A percentile compares a stretch with the other conserved stretches of the same genome.
Conservation (phyloP, 208 protist species). For the Wallacemonas rigidus region DNA sequence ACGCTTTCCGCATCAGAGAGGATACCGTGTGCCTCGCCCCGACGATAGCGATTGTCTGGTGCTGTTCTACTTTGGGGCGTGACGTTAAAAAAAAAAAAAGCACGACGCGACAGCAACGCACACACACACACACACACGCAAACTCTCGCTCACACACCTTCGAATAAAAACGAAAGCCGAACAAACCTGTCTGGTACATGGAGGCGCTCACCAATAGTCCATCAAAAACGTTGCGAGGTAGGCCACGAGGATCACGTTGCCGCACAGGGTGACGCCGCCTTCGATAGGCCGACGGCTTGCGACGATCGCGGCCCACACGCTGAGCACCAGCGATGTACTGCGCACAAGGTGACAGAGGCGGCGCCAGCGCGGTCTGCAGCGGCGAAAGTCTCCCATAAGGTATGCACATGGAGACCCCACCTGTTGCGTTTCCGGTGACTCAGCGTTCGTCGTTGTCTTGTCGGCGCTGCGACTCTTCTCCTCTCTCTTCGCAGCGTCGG, state of each 20-base stretch:
- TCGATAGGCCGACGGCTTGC: conserved; percentile 64
- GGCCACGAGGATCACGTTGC: conserved; percentile 41
- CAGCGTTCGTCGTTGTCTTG: not conserved
- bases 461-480: not conserved
- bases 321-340: conserved; percentile 22
- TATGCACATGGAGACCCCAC: conserved; percentile 23
- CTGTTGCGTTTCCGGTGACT: not conserved
- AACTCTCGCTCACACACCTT: no score
- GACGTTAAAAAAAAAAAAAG: no score
- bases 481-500: conserved; percentile 1
- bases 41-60: no score
- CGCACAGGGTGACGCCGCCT: conserved; percentile 37
- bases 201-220: conserved; percentile 20
- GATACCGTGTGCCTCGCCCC: no score
- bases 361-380: conserved; percentile 25
- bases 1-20: no score
- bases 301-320: conserved; percentile 48
- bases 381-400: conserved; percentile 42
- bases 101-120: no score
- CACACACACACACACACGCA: not conserved
- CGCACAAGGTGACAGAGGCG: not conserved
- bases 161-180: not conserved
- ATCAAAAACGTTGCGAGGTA: conserved; percentile 35
- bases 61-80: no score
- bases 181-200: not conserved